These are phyloP conservation scores for Penicillium simplicissimum DNA, from an alignment of 495 filamentous ascomycete species.

Conservation along the genomic window DNA sequence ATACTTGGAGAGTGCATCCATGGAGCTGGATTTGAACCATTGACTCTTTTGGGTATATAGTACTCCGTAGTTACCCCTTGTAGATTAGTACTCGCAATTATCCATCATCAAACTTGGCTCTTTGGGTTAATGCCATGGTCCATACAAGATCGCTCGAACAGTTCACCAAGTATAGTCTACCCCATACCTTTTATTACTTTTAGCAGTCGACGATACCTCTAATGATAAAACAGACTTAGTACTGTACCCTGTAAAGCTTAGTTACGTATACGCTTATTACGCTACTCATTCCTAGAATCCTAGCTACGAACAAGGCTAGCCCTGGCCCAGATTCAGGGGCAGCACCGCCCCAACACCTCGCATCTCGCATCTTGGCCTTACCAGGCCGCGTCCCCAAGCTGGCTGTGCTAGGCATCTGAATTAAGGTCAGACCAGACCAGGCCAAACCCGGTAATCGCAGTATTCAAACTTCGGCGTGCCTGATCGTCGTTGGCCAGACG, in stretches of 20 bases:
- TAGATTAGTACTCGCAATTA: too few relatives aligned
- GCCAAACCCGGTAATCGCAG: neutral
- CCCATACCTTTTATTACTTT: too few relatives aligned
- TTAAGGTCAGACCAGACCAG: neutral
- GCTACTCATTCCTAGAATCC: too few relatives aligned
- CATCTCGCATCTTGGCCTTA: neutral
- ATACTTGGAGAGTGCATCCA: neutral
- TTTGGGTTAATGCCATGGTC: too few relatives aligned
- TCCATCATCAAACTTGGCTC: too few relatives aligned
- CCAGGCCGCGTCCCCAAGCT: neutral
- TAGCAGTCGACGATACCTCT: neutral
- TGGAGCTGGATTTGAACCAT: neutral
- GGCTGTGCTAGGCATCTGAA: slow-evolving; percentile 2
- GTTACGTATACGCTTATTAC: too few relatives aligned
- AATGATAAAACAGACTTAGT: neutral
- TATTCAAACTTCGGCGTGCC: slow-evolving; percentile 1
- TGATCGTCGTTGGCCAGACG: slow-evolving; percentile 1
- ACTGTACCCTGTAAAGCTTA: too few relatives aligned
- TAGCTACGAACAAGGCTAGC: neutral
- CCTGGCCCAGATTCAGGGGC: neutral
- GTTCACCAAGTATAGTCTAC: too few relatives aligned
- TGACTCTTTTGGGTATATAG: too few relatives aligned
- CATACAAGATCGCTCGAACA: too few relatives aligned
- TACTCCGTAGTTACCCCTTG: too few relatives aligned
- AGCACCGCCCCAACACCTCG: neutral